Conservation (phyloP, 306 rosid species). For the Medicago ruthenica region DNA sequence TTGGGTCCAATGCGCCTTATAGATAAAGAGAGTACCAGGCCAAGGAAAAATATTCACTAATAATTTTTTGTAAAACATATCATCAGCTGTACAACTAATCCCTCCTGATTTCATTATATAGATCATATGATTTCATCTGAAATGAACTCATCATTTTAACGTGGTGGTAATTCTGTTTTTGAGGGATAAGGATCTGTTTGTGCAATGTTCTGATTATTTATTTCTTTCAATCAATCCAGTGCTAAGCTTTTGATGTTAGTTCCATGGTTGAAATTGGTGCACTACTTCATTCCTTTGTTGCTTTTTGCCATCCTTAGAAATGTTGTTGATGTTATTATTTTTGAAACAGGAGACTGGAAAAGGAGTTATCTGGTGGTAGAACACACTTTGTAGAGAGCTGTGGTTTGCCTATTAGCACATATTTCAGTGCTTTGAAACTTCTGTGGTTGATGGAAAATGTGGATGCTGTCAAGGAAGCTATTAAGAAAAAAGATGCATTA, state of each 20-base stretch:
- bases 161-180: conserved; percentile 13
- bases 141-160: background rate
- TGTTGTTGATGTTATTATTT: conserved; percentile 7
- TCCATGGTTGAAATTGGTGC: conserved; percentile 8
- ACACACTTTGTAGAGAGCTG: conserved; percentile 75
- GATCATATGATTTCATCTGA: conserved; percentile 19
- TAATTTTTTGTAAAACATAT: background rate
- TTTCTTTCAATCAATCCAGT: background rate
- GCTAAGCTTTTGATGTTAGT: conserved; percentile 1
- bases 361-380: conserved; percentile 77
- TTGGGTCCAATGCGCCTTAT: background rate
- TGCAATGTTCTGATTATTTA: conserved; percentile 9
- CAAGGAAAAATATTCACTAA: background rate
- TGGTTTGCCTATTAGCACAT: conserved; percentile 88
- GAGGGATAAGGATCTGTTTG: conserved; percentile 16
- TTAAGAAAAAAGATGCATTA: conserved; percentile 72
- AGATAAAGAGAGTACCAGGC: background rate
- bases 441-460: conserved; percentile 90
- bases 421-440: conserved; percentile 83
- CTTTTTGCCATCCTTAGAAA: background rate
- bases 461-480: conserved; percentile 60
- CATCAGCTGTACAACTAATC: background rate
- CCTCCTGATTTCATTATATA: background rate
- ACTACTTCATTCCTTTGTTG: conserved; percentile 18
- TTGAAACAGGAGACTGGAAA: conserved; percentile 73